Evolutionary conservation across 2,329 filamentous ascomycete genomes (phyloP).

Genomic region (Clonostachys solani): DNA sequence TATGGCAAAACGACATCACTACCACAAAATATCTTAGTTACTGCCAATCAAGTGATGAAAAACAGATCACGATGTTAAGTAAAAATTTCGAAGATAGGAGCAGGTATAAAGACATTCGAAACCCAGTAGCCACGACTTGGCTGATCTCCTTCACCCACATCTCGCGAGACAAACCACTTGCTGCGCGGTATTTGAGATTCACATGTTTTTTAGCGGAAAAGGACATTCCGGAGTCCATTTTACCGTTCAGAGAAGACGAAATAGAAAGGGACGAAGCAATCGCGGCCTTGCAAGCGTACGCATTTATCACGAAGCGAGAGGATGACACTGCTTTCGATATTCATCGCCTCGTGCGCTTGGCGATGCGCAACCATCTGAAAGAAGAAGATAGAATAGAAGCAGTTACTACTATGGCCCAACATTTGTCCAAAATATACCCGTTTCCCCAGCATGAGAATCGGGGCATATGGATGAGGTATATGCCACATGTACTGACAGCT

Average conservation of each 20-base stretch:
- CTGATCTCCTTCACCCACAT: constrained; percentile 26
- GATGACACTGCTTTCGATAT: constrained; percentile 14
- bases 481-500: constrained; percentile 11
- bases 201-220: constrained; percentile 19
- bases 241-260: constrained; percentile 8
- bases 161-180: constrained; percentile 10
- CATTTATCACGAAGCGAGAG: constrained; percentile 18
- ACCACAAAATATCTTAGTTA: constrained; percentile 17
- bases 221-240: constrained; percentile 17
- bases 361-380: constrained; percentile 18
- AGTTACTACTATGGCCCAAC: background rate
- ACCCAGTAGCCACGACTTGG: constrained; percentile 24
- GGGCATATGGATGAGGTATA: constrained; percentile 12
- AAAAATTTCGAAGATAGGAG: constrained; percentile 18
- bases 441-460: constrained; percentile 8
- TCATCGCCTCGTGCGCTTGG: constrained; percentile 21
- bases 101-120: constrained; percentile 14
- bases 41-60: constrained; percentile 9
- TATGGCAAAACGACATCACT: constrained; percentile 17
- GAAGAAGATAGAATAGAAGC: constrained; percentile 4
- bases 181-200: constrained; percentile 18
- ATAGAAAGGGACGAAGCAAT: constrained; percentile 13
- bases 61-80: constrained; percentile 15
- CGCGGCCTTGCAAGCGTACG: constrained; percentile 16
- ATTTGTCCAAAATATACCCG: background rate